Evolutionary conservation across 2,329 filamentous ascomycete genomes (phyloP).

Genomic region (Aspergillus sp.): DNA sequence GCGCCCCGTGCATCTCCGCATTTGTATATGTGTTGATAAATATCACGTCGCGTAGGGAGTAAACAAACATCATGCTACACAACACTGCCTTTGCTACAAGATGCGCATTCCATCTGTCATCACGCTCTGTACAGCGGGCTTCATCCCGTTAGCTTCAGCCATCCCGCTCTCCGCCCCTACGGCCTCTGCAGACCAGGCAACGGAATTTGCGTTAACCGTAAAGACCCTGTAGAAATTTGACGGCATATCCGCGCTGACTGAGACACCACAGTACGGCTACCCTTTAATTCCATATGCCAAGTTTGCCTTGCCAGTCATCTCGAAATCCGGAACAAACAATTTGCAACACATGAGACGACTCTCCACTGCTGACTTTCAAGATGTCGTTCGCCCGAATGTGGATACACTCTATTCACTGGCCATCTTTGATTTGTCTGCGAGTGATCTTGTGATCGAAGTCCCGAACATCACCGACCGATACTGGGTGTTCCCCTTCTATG

Average conservation of each 20-base stretch:
- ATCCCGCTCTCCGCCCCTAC: background rate
- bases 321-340: background rate
- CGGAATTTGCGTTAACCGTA: background rate
- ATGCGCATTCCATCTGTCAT: too few relatives aligned
- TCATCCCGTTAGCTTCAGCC: too few relatives aligned
- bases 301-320: background rate
- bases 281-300: conserved; percentile 1
- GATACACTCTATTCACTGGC: conserved; percentile 26
- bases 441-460: conserved; percentile 22
- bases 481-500: conserved; percentile 26
- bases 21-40: too few relatives aligned
- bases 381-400: conserved; percentile 23
- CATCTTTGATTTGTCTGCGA: conserved; percentile 23
- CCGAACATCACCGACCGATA: conserved; percentile 23
- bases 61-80: too few relatives aligned
- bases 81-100: too few relatives aligned
- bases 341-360: conserved; percentile 1
- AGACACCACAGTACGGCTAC: background rate
- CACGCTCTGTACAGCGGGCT: too few relatives aligned
- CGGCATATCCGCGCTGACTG: background rate
- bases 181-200: background rate
- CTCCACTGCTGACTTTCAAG: conserved; percentile 12
- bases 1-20: too few relatives aligned
- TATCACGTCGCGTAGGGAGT: too few relatives aligned
- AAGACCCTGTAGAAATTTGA: background rate